These are phyloP conservation scores for Blastomyces gilchristii DNA, from an alignment of 2,329 filamentous ascomycete species.

Conservation along the genomic window DNA sequence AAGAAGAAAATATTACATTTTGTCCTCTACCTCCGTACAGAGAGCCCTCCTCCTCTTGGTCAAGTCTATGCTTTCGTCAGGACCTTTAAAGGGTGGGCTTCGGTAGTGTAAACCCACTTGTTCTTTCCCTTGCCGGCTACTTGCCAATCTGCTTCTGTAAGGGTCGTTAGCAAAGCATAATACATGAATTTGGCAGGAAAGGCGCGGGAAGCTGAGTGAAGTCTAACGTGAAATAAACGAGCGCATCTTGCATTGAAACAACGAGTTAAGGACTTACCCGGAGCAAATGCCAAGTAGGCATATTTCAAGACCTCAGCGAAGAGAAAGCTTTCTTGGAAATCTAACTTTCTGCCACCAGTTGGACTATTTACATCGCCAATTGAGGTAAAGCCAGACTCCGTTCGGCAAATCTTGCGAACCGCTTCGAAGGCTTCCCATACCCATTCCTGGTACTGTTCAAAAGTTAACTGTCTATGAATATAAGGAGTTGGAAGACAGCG, in stretches of 20 bases:
- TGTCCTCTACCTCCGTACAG: too few relatives aligned
- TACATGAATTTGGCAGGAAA: background rate
- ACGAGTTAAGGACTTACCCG: constrained; percentile 14
- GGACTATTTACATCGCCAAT: constrained; percentile 55
- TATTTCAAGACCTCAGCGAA: constrained; percentile 87
- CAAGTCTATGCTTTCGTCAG: background rate
- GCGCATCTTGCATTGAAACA: background rate
- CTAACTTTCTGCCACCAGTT: constrained; percentile 50
- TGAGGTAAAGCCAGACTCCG: constrained; percentile 56
- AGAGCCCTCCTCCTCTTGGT: background rate
- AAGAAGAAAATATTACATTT: background rate
- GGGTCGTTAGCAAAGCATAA: background rate
- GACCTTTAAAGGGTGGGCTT: constrained; percentile 52
- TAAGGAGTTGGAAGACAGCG: background rate
- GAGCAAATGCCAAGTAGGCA: constrained; percentile 58
- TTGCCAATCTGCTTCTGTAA: constrained; percentile 50
- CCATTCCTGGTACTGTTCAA: constrained; percentile 60
- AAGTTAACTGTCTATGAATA: background rate
- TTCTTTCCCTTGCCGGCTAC: constrained; percentile 43
- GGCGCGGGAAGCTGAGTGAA: background rate
- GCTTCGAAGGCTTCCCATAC: constrained; percentile 67
- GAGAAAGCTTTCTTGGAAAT: constrained; percentile 80
- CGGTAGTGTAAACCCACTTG: constrained; percentile 53
- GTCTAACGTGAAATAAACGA: background rate
- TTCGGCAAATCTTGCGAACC: constrained; percentile 54